Base-by-base conservation (phyloP, 2,329 filamentous ascomycete species). In the Pestalotiopsis sp. region DNA sequence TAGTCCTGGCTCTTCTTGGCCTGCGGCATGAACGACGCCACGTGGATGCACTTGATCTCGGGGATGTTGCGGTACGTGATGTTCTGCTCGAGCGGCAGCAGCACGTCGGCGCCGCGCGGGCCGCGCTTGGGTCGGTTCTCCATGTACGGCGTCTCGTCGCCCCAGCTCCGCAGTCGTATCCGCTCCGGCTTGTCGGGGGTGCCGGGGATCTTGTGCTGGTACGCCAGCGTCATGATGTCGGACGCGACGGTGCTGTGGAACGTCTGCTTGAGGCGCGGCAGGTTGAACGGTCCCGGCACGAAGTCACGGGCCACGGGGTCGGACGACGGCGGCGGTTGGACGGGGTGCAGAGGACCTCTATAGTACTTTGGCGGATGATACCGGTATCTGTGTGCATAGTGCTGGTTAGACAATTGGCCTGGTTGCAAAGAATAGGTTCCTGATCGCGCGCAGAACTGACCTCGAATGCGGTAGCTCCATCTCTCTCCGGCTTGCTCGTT, bases 311-410 rank as follows among this genome's bases (percentile, higher is more conserved):
- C 97, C 36, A 92, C 88, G 0, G 95, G 95, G 76, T 98, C 93
- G 71, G 95, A 96, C 65, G 91, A 88, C 52, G 90, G 87, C n/a
- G 94, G 95, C 69, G 94, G 93, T 83, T 97, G 94, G 76, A 98
- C 90, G 65, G 96, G 96, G 79, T 98, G 95, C 27, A 98, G 87
- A 72, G 95, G 95, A 68, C 96, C 96, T 77, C 95, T 93, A 81
- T 97, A 91, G 87, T 95, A 99, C 83, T 95, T 96, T 72, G 96
- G 96, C 65, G 95, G 92, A 72, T 95, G 94, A 82, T 92, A 98
- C 82, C 97, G 93, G 84, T 98, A 99, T 87, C 95, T 97, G 71
- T 36, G 31, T 40, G 65, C 52, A n/a, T 27, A 25, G 14, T 61
- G n/a, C 41, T 40, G 20, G 62, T 49, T 52, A 52, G 62, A 14